phyloP scores from a whole-genome alignment of 768 basidiomycete species.

The Leccinum fibrillosum region DNA sequence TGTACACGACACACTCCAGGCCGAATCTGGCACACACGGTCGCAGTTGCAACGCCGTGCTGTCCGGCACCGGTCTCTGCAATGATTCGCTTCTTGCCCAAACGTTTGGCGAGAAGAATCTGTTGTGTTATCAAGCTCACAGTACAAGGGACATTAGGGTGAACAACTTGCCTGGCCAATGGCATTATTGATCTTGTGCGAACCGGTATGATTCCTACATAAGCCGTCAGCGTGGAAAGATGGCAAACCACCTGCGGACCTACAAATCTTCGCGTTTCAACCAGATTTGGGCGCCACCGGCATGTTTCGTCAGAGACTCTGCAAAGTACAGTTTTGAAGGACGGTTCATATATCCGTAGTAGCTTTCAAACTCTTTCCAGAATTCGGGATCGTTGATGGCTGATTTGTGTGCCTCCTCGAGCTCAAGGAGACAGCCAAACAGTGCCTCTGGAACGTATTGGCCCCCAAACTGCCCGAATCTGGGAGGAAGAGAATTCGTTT shows the following conservation, averaged over 20 bases:
- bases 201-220: conserved; percentile 86
- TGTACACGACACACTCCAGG: conserved; percentile 92
- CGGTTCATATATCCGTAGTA: conserved; percentile 94
- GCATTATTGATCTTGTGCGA: conserved; percentile 99
- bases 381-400: conserved; percentile 83
- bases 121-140: neutral
- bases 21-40: conserved; percentile 98
- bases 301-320: conserved; percentile 84
- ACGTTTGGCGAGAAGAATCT: conserved; percentile 92
- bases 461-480: conserved; percentile 96
- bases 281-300: conserved; percentile 95
- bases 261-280: conserved; percentile 96
- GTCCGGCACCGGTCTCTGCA: conserved; percentile 98
- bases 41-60: conserved; percentile 98
- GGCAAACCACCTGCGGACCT: conserved; percentile 23
- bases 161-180: conserved; percentile 75
- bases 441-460: conserved; percentile 93
- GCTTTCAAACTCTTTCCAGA: conserved; percentile 88
- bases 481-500: conserved; percentile 57
- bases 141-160: neutral
- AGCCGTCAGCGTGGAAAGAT: conserved; percentile 1
- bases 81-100: conserved; percentile 97
- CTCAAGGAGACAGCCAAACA: conserved; percentile 91
- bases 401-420: conserved; percentile 87
- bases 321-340: conserved; percentile 88